Conservation (phyloP, 2,329 filamentous ascomycete species). For the Penicillium sp. region DNA sequence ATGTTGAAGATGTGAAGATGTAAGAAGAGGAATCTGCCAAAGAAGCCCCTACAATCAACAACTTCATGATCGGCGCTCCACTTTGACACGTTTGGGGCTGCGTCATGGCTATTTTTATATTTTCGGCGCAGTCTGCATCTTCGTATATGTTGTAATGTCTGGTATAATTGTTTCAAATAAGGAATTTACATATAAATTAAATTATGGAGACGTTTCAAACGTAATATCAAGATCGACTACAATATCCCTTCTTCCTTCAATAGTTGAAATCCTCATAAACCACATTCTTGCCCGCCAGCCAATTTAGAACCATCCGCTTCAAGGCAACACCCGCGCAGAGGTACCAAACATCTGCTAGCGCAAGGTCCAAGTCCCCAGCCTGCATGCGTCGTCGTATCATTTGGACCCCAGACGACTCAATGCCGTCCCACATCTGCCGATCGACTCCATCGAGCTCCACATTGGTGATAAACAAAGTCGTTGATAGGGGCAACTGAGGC, state of each 20-base stretch:
- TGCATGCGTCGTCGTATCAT: constrained; percentile 44
- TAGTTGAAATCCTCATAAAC: constrained; percentile 1
- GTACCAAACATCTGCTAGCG: constrained; percentile 53
- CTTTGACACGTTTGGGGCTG: constrained; percentile 76
- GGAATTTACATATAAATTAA: not conserved
- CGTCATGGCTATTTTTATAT: constrained; percentile 42
- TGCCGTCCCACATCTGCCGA: constrained; percentile 43
- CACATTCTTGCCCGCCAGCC: constrained; percentile 51
- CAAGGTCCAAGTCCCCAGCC: constrained; percentile 45
- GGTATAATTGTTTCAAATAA: not conserved
- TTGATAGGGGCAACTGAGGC: constrained; percentile 50
- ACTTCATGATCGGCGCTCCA: constrained; percentile 32
- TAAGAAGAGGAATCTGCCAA: not conserved
- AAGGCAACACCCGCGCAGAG: constrained; percentile 56
- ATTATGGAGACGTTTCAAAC: not conserved
- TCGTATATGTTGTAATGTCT: not conserved
- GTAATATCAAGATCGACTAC: not conserved
- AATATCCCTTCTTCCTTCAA: not conserved
- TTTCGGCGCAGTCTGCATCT: not conserved
- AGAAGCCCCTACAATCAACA: not conserved
- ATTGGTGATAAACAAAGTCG: constrained; percentile 66
- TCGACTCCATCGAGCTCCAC: constrained; percentile 32
- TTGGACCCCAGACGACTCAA: not conserved
- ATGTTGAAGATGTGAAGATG: constrained; percentile 3
- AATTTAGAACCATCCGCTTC: constrained; percentile 50